phyloP scores from a whole-genome alignment of 2,329 filamentous ascomycete species.

The Dothistroma pini region DNA sequence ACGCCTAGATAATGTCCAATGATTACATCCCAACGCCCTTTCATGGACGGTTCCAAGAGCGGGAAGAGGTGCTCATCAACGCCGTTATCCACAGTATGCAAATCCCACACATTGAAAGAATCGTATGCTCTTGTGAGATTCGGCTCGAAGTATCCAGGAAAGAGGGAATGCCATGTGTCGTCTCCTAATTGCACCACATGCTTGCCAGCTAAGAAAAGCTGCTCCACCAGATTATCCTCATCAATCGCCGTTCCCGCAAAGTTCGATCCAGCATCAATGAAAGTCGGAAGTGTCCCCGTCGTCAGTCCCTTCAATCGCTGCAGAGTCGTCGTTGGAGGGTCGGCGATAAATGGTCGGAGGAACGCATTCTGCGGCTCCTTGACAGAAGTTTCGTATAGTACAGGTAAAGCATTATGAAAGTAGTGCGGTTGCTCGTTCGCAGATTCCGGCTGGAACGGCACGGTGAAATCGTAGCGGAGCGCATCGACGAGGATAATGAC shows the following conservation, averaged over 20 bases:
- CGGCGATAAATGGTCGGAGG: constrained; percentile 90
- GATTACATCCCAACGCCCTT: constrained; percentile 82
- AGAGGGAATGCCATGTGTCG: constrained; percentile 92
- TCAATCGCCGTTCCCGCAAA: constrained; percentile 95
- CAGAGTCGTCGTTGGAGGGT: constrained; percentile 89
- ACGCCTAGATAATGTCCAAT: constrained; percentile 93
- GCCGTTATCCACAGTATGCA: constrained; percentile 95
- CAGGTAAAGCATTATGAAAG: constrained; percentile 84
- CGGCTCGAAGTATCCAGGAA: constrained; percentile 87
- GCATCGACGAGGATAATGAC: constrained; percentile 90
- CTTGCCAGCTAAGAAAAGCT: constrained; percentile 62
- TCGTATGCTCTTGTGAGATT: constrained; percentile 87
- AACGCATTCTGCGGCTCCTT: constrained; percentile 77
- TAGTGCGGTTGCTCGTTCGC: constrained; percentile 51
- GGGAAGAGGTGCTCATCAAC: constrained; percentile 89
- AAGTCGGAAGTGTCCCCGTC: constrained; percentile 90
- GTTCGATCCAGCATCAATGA: constrained; percentile 89
- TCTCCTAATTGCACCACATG: constrained; percentile 92
- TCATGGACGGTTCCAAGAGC: constrained; percentile 63
- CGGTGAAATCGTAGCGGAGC: constrained; percentile 92
- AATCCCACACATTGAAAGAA: constrained; percentile 97
- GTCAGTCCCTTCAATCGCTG: constrained; percentile 92
- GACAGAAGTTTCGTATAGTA: constrained; percentile 78
- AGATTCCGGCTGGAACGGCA: constrained; percentile 62
- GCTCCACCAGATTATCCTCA: constrained; percentile 74